phyloP scores from a whole-genome alignment of 495 filamentous ascomycete species.

The Ramalina intermedia region DNA sequence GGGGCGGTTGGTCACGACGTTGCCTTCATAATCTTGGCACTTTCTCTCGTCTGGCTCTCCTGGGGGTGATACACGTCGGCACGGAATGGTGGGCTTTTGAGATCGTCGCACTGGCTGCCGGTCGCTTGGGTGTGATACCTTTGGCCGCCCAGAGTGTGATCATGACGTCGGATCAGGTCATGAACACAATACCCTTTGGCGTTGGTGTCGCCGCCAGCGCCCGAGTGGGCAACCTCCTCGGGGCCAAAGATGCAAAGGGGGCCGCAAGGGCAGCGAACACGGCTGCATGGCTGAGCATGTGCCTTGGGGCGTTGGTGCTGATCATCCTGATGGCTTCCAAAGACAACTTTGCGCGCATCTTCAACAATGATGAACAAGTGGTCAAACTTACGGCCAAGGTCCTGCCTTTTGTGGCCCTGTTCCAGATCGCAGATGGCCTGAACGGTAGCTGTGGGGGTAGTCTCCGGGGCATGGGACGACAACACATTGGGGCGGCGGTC shows the following conservation, averaged over 20 bases:
- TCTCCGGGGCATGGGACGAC: slow-evolving; percentile 71
- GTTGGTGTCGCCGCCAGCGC: slow-evolving; percentile 73
- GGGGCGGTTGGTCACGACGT: slow-evolving; percentile 64
- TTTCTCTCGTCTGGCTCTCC: slow-evolving; percentile 60
- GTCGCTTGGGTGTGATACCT: slow-evolving; percentile 66
- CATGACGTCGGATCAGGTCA: slow-evolving; percentile 86
- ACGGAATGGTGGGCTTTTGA: slow-evolving; percentile 97
- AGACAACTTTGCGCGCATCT: slow-evolving; percentile 66
- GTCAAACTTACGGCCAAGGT: slow-evolving; percentile 67
- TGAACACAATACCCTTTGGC: slow-evolving; percentile 89
- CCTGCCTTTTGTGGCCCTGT: slow-evolving; percentile 80
- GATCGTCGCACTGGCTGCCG: slow-evolving; percentile 84
- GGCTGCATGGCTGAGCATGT: slow-evolving; percentile 59
- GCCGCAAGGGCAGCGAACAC: slow-evolving; percentile 64
- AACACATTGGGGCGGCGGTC: slow-evolving; percentile 79
- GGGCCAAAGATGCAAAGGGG: slow-evolving; percentile 49
- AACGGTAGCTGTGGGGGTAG: slow-evolving; percentile 77
- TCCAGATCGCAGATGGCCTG: slow-evolving; percentile 84
- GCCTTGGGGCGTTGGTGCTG: slow-evolving; percentile 56
- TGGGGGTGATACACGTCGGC: slow-evolving; percentile 80
- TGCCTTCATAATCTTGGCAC: slow-evolving; percentile 51
- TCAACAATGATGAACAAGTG: slow-evolving; percentile 66
- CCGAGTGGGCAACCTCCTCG: slow-evolving; percentile 71
- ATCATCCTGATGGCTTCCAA: slow-evolving; percentile 57
- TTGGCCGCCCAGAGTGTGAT: slow-evolving; percentile 83